These are phyloP conservation scores for Kodamaea kaohsiungensis DNA, from an alignment of 805 yeast species.

Conservation along the genomic window DNA sequence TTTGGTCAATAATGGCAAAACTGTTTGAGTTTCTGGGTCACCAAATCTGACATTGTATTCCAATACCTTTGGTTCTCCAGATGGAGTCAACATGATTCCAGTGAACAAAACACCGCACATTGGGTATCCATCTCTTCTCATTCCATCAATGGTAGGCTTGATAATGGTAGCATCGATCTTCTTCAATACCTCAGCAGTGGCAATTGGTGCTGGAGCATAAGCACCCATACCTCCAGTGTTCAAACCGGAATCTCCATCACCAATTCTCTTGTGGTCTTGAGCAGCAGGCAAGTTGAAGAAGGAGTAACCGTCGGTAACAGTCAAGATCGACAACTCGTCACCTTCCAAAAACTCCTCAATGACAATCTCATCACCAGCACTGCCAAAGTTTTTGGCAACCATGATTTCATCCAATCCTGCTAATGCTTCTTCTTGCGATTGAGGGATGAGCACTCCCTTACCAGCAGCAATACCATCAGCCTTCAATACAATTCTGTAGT, in stretches of 20 bases:
- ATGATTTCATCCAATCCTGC: constrained; percentile 83
- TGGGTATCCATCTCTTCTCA: constrained; percentile 94
- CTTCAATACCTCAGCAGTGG: constrained; percentile 69
- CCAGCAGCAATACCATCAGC: constrained; percentile 99
- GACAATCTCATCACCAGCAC: constrained; percentile 91
- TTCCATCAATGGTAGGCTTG: constrained; percentile 91
- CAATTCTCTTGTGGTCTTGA: constrained; percentile 96
- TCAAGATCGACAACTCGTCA: constrained; percentile 91
- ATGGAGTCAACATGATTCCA: constrained; percentile 86
- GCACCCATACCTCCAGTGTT: constrained; percentile 99
- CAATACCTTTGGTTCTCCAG: constrained; percentile 85
- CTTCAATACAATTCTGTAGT: constrained; percentile 84
- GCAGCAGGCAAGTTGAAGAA: constrained; percentile 92
- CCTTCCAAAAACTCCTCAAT: constrained; percentile 96
- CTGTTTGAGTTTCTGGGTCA: constrained; percentile 98
- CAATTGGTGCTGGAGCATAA: constrained; percentile 96
- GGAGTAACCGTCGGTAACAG: constrained; percentile 92
- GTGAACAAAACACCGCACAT: constrained; percentile 95
- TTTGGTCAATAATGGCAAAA: constrained; percentile 77
- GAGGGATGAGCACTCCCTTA: constrained; percentile 95
- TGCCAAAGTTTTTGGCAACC: constrained; percentile 86
- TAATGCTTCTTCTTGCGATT: constrained; percentile 77
- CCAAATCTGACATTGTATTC: constrained; percentile 99
- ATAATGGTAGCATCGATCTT: constrained; percentile 75
- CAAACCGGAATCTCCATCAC: constrained; percentile 89